phyloP scores from a whole-genome alignment of 2,329 filamentous ascomycete genomes.

The Thyridium curvatum region DNA sequence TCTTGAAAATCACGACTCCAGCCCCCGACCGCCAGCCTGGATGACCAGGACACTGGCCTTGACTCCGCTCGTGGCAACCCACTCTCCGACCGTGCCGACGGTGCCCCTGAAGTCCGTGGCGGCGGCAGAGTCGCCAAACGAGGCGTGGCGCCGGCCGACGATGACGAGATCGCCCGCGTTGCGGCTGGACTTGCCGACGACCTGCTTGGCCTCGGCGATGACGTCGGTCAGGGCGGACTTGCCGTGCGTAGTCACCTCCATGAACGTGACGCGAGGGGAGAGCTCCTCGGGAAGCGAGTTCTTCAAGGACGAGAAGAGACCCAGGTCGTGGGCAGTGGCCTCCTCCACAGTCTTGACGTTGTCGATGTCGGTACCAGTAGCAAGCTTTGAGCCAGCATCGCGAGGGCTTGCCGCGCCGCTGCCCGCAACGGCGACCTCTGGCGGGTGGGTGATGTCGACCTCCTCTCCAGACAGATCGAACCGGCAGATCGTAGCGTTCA shows the following conservation, averaged over 20 bases:
- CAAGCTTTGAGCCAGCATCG: no score
- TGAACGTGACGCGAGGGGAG: conserved; percentile 37
- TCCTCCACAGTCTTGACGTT: conserved; percentile 17
- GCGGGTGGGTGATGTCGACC: no score
- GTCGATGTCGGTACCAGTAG: not conserved
- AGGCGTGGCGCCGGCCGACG: conserved; percentile 48
- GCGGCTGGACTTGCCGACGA: conserved; percentile 51
- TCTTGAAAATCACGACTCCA: conserved; percentile 13
- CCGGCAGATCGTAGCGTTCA: conserved; percentile 69
- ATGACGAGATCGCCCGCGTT: conserved; percentile 69
- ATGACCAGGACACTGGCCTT: conserved; percentile 65
- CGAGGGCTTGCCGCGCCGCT: no score
- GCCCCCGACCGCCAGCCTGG: conserved; percentile 41
- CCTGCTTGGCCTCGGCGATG: conserved; percentile 47
- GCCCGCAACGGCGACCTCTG: no score
- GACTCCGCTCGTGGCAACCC: conserved; percentile 51
- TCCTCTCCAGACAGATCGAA: no score
- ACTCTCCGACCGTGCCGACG: conserved; percentile 54
- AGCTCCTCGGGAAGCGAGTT: conserved; percentile 25
- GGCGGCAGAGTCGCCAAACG: conserved; percentile 12
- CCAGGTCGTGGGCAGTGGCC: conserved; percentile 24
- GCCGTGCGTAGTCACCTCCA: conserved; percentile 34
- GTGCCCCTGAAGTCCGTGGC: conserved; percentile 39
- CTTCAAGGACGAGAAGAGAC: conserved; percentile 25
- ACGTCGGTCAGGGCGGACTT: conserved; percentile 35